These are phyloP conservation scores for Cladophialophora bantiana DNA, from an alignment of 2,329 filamentous ascomycete genomes.

Conservation along the genomic window DNA sequence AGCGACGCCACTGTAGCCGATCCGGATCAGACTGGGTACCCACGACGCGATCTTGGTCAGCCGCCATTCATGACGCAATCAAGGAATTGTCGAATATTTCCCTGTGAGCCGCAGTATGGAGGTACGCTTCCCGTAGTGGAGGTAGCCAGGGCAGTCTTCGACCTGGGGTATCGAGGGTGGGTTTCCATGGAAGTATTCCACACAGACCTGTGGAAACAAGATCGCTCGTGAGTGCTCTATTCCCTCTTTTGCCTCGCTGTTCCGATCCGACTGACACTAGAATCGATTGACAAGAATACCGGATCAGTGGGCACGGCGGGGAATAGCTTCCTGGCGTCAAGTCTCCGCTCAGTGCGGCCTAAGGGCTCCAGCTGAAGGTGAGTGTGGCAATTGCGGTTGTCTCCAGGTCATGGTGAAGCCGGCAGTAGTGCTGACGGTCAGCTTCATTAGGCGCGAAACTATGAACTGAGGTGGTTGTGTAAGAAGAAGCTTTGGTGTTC, in stretches of 20 bases:
- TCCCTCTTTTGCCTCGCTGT: neutral
- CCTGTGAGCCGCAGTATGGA: conserved; percentile 34
- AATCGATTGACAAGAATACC: neutral
- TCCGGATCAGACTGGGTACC: conserved; percentile 33
- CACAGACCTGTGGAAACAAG: conserved; percentile 12
- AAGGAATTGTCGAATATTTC: conserved; percentile 39
- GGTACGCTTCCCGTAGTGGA: conserved; percentile 34
- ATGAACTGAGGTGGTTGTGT: too few species aligned
- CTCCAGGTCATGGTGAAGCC: too few species aligned
- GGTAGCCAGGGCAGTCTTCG: conserved; percentile 29
- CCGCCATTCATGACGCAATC: conserved; percentile 41
- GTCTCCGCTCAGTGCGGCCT: conserved; percentile 7
- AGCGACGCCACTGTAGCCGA: conserved; percentile 39
- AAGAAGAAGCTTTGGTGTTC: too few species aligned
- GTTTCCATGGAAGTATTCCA: conserved; percentile 20
- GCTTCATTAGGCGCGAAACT: too few species aligned
- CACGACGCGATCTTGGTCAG: conserved; percentile 32
- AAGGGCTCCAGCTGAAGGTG: neutral
- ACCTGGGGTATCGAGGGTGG: conserved; percentile 23
- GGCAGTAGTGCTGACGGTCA: too few species aligned
- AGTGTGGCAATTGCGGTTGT: neutral
- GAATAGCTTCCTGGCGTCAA: conserved; percentile 16
- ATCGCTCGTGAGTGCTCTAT: conserved; percentile 2
- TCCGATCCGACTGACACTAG: neutral
- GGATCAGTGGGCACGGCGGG: conserved; percentile 12